A percentile compares a stretch with the other conserved stretches of the same genome.
Evolutionary conservation across 805 yeast genomes (phyloP).

Genomic region (Candida mattraensis): DNA sequence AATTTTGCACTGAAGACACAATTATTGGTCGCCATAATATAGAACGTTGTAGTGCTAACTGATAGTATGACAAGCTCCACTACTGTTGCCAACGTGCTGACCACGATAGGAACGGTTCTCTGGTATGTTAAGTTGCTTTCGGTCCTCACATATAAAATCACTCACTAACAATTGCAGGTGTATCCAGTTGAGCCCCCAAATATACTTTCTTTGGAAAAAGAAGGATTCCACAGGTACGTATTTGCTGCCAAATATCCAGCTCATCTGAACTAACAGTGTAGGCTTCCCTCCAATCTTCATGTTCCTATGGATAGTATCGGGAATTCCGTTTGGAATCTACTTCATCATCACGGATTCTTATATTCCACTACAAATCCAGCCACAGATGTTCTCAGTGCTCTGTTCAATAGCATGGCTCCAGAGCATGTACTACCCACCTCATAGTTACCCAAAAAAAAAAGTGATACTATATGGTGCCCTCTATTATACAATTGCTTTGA

Average conservation of each 20-base stretch:
- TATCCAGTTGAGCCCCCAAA: slow-evolving; percentile 80
- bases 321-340: slow-evolving; percentile 85
- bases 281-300: slow-evolving; percentile 87
- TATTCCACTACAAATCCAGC: slow-evolving; percentile 82
- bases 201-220: slow-evolving; percentile 60
- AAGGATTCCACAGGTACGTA: slow-evolving; percentile 68
- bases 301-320: slow-evolving; percentile 78
- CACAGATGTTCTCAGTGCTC: slow-evolving; percentile 74
- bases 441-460: slow-evolving; percentile 35
- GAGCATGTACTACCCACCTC: slow-evolving; percentile 71
- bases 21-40: too few relatives aligned
- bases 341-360: slow-evolving; percentile 70
- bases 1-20: too few relatives aligned
- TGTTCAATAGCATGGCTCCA: slow-evolving; percentile 69
- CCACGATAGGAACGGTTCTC: slow-evolving; percentile 85
- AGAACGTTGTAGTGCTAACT: too few relatives aligned
- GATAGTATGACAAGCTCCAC: too few relatives aligned
- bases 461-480: slow-evolving; percentile 36
- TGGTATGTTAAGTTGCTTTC: slow-evolving; percentile 45
- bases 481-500: slow-evolving; percentile 49
- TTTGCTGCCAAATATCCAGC: not conserved
- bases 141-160: not conserved
- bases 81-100: slow-evolving; percentile 69
- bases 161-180: slow-evolving; percentile 41
- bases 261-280: slow-evolving; percentile 2